Evolutionary conservation across 2,329 filamentous ascomycete genomes (phyloP), one percentile per base, ranked within the genome.

Genomic region (Colletotrichum brevisporum): DNA sequence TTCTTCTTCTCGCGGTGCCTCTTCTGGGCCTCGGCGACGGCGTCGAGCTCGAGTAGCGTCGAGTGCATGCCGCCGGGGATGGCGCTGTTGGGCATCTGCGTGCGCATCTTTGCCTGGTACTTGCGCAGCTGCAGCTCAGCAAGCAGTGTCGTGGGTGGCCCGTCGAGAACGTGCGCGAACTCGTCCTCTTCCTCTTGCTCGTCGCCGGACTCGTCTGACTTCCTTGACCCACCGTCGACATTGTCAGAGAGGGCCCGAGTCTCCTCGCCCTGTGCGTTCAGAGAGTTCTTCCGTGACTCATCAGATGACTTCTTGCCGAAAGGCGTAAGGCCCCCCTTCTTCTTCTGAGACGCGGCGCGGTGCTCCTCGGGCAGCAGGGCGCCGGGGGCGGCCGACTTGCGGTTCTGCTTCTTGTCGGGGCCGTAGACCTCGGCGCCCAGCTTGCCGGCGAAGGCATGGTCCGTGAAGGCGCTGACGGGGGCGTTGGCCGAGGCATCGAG

Each of bases 91-190:
- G 91, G 86, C 15, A 92, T 92, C 24, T 90, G 88, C 36, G 91
- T 96, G 43, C 96, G 90, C 71, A 91, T 85, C 79, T 94, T 95
- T 75, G 97, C 91, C 74, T 97, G 93, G 69, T 93, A 91, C 78
- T 99, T 98, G 58, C 96, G 92, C 72, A 97, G 83, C 77, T 98
- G 94, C 8, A 99, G 84, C 78, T 99, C 96, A 0, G 96, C 96
- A 26, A 99, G 88, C 0, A 99, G 86, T 0, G 96, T 99, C 1
- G 94, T 97, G 0, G 96, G 96, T 4, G 91, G 88, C 0, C 93
- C 94, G 61, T 90, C 86, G 71, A 91, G 1, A 8, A 69, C 55
- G 15, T 63, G 61, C 5, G 66, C 66, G n/a, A 69, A 69, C 55
- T 69, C 66, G 16, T 67, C 64, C 16, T 59, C 66, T 15, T 85